Conservation (phyloP, 2,329 filamentous ascomycete genomes). For the Teratosphaeria gauchensis region DNA sequence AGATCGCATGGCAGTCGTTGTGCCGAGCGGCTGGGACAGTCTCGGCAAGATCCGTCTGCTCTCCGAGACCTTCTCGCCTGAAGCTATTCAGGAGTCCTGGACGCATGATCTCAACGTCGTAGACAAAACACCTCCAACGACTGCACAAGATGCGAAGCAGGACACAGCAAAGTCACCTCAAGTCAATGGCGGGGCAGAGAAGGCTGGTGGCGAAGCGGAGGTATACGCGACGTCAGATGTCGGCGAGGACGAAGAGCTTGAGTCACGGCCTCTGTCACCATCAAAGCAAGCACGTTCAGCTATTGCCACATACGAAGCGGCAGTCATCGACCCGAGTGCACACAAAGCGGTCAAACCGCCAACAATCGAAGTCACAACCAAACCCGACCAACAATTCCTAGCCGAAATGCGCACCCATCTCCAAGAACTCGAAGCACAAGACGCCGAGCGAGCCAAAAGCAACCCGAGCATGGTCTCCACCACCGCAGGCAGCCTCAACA, state of each 20-base stretch:
- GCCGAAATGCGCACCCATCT: conserved; percentile 46
- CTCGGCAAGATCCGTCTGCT: conserved; percentile 95
- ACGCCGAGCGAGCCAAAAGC: conserved; percentile 41
- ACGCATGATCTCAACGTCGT: conserved; percentile 15
- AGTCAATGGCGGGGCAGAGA: conserved; percentile 16
- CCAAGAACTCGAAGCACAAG: conserved; percentile 61
- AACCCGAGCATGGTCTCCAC: neutral
- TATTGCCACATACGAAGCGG: conserved; percentile 20
- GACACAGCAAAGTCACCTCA: conserved; percentile 10
- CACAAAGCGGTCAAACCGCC: conserved; percentile 19
- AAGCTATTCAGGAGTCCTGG: conserved; percentile 77
- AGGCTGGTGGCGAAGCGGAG: conserved; percentile 13
- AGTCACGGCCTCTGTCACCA: conserved; percentile 29
- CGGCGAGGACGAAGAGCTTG: conserved; percentile 30
- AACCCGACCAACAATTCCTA: conserved; percentile 26
- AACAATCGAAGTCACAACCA: conserved; percentile 24
- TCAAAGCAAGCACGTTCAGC: conserved; percentile 17
- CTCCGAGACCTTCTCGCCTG: conserved; percentile 84
- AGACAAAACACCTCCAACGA: neutral
- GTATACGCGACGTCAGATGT: conserved; percentile 20
- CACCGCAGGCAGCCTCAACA: conserved; percentile 2
- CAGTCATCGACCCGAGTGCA: conserved; percentile 24
- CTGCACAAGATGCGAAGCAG: conserved; percentile 16
- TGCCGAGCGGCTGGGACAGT: conserved; percentile 96
- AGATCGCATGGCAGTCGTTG: conserved; percentile 75